Evolutionary conservation across 2,329 filamentous ascomycete genomes (phyloP), one percentile per base, ranked within the genome.

Genomic region (Clarireedia homoeocarpa): DNA sequence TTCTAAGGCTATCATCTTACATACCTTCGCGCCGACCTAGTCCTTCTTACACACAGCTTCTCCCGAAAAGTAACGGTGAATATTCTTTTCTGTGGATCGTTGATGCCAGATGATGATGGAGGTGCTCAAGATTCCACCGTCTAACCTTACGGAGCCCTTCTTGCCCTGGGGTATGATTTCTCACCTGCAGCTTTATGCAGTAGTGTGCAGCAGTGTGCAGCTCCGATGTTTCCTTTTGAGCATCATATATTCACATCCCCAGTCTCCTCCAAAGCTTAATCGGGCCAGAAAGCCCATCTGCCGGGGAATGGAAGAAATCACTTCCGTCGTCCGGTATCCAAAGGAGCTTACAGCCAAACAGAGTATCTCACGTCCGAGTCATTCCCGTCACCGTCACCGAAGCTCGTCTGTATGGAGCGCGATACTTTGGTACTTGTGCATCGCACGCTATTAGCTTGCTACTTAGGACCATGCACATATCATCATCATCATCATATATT

Each of bases 311-410:
- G 23, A 38, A 54, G 51, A 30, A 51, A 10, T 15, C 26, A 5
- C 7, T 44, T 30, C 51, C 24, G 23, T 39, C 12, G 26, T 15
- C 6, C n/a, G n/a, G 20, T 27, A 12, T 20, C 30, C 44, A 48
- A 44, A 44, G 39, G 48, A 53, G 48, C 34, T 48, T 48, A 34
- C 17, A 48, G 26, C 44, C 44, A 40, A 48, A 48, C 44, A 53
- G 24, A 53, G 7, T 40, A 26, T 48, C 24, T 48, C 49, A 26
- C 14, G 34, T 53, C 27, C 51, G 40, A 53, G 20, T 38, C 14
- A 53, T 48, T 15, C 40, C 36, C 38, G 24, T 53, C 34, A 40
- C 14, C 20, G 26, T 12, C 30, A 12, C 30, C 30, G 30, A 34
- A 34, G 4, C 30, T 34, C 30, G 10, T 24, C 40, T 53, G 40